Conservation (phyloP, 2,329 filamentous ascomycete genomes). For the Aureobasidium pullulans region DNA sequence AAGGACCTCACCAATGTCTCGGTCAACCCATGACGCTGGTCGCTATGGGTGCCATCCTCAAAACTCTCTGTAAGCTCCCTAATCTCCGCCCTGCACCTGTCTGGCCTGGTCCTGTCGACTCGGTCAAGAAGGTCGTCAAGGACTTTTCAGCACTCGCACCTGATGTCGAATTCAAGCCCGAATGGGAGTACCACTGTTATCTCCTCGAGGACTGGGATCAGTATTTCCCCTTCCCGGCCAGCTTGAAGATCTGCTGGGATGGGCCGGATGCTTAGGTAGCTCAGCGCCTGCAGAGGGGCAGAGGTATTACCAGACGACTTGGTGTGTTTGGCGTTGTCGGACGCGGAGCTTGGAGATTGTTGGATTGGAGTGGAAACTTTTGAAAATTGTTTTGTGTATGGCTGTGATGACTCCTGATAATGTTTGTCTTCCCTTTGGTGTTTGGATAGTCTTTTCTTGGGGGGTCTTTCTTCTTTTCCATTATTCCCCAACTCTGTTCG, state of each 20-base stretch:
- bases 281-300: not conserved
- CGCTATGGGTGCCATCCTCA: slow-evolving; percentile 39
- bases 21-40: slow-evolving; percentile 32
- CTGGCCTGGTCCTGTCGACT: slow-evolving; percentile 30
- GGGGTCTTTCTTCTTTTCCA: not conserved
- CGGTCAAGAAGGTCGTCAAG: slow-evolving; percentile 37
- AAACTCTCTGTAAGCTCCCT: slow-evolving; percentile 34
- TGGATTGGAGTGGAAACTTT: slow-evolving; percentile 1
- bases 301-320: not conserved
- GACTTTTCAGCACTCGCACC: slow-evolving; percentile 23
- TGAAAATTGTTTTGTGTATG: not conserved
- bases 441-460: not conserved
- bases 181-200: slow-evolving; percentile 35
- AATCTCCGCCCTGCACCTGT: slow-evolving; percentile 33
- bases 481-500: not conserved
- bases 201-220: slow-evolving; percentile 42
- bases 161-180: slow-evolving; percentile 26
- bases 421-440: not conserved
- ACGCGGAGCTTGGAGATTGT: not conserved
- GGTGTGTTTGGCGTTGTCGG: not conserved
- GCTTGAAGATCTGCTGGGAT: slow-evolving; percentile 18
- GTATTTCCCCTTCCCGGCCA: slow-evolving; percentile 40
- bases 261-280: slow-evolving; percentile 2
- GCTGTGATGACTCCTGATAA: not conserved
- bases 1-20: slow-evolving; percentile 37